Percentiles rank a stretch among this genome's conserved stretches.
Conservation (phyloP, 257 asterid genomes). For the Jaltomata sinuosa region DNA sequence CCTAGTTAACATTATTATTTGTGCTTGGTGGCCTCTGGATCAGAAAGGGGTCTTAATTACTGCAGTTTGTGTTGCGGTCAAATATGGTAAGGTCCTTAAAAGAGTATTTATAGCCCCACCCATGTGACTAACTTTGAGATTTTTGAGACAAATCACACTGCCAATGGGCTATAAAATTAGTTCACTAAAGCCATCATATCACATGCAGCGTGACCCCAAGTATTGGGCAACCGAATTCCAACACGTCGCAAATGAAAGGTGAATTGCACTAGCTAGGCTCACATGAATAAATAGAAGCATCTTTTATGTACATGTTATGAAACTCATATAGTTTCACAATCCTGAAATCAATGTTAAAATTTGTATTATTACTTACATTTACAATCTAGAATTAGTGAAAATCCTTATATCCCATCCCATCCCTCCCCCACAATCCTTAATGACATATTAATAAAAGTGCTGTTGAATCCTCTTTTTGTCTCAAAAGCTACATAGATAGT, state of each 20-base stretch:
- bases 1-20: background rate
- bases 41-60: background rate
- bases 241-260: background rate
- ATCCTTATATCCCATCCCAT: background rate
- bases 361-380: background rate
- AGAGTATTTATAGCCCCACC: background rate
- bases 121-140: background rate
- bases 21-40: background rate
- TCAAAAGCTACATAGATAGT: background rate
- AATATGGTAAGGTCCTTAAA: background rate
- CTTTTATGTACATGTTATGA: no score
- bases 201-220: background rate
- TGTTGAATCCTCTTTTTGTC: background rate
- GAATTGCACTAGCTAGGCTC: background rate
- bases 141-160: background rate
- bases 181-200: background rate
- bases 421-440: background rate
- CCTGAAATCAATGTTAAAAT: no score
- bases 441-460: background rate
- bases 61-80: background rate
- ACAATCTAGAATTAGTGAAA: background rate
- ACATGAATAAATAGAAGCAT: background rate
- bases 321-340: no score
- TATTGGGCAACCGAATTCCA: background rate
- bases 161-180: background rate